Conservation (phyloP, 345 rosid species). For the Crucihimalaya himalaica region DNA sequence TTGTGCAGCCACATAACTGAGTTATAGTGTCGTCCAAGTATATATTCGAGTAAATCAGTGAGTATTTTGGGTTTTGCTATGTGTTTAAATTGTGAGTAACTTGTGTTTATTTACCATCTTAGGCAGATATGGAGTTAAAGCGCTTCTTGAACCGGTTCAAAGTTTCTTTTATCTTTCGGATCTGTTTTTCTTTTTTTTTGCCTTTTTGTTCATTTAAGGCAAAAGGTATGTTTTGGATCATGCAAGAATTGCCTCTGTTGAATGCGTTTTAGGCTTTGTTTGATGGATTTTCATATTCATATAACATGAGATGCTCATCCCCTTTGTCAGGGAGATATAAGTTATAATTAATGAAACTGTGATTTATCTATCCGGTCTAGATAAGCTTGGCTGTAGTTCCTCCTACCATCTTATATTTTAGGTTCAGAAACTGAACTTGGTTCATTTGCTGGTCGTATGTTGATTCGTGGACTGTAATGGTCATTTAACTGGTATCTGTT, state of each 20-base stretch:
- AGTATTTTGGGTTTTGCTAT: too few relatives aligned
- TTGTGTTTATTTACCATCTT: background rate
- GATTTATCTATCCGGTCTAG: background rate
- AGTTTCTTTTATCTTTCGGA: background rate
- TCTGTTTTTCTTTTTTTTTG: background rate
- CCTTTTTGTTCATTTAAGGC: background rate
- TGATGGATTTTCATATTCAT: background rate
- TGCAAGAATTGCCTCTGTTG: background rate
- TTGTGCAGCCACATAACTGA: background rate
- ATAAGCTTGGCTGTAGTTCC: background rate
- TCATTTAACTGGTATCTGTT: background rate
- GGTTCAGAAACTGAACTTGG: background rate
- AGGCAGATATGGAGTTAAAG: background rate
- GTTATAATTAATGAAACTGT: background rate
- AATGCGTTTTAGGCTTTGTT: background rate
- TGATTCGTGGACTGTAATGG: constrained; percentile 5
- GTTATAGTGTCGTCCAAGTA: background rate
- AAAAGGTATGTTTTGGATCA: background rate
- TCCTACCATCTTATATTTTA: too few relatives aligned
- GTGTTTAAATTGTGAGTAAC: background rate
- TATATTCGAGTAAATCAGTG: background rate
- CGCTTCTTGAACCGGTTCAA: background rate
- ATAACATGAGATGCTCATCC: background rate
- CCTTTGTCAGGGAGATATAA: background rate
- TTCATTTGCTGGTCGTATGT: background rate